These are phyloP conservation scores for Trypanosoma melophagium DNA, from an alignment of 208 protist genomes.

Conservation along the genomic window DNA sequence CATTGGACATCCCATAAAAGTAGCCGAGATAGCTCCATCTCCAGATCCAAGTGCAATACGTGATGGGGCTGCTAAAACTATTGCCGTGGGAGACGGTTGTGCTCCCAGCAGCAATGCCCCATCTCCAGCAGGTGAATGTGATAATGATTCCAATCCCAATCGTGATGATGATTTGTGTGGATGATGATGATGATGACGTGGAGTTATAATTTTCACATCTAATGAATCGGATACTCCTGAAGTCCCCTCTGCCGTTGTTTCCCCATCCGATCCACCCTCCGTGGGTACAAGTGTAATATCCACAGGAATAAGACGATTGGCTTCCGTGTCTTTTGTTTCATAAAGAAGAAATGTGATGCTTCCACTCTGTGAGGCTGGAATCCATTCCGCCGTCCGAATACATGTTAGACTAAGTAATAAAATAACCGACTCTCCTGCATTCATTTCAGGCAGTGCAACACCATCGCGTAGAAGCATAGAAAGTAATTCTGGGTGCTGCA, in stretches of 20 bases:
- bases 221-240: neutral
- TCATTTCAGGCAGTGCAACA: conserved; percentile 73
- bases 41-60: conserved; percentile 19
- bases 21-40: conserved; percentile 12
- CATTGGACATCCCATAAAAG: conserved; percentile 74
- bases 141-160: too few species aligned
- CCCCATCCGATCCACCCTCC: conserved; percentile 42
- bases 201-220: neutral
- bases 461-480: conserved; percentile 58
- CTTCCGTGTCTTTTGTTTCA: conserved; percentile 80
- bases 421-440: conserved; percentile 66
- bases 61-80: neutral
- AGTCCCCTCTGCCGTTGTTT: neutral
- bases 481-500: conserved; percentile 53
- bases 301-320: conserved; percentile 78
- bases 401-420: conserved; percentile 61
- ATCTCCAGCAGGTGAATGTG: neutral
- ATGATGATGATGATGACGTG: neutral
- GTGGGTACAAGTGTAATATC: conserved; percentile 70
- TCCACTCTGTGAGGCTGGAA: conserved; percentile 64
- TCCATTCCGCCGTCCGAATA: conserved; percentile 38
- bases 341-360: conserved; percentile 81
- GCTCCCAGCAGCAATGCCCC: neutral
- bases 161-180: neutral
- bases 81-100: neutral